Evolutionary conservation across 306 rosid genomes (phyloP), one percentile per base, ranked within the genome.

Genomic region (Trifolium subterraneum): DNA sequence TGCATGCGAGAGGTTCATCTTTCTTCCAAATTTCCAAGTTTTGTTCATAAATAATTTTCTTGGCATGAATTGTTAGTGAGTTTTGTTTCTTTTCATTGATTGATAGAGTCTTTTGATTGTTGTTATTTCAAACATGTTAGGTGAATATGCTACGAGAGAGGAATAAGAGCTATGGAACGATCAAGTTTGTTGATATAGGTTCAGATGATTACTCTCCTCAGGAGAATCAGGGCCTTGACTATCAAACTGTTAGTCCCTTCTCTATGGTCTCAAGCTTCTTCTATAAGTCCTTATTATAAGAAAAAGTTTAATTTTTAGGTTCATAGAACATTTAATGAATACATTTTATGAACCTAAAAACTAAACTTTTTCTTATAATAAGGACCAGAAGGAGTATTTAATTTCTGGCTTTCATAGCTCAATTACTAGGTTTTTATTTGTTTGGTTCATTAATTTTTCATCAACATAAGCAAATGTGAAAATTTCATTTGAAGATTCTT

Each of bases 1-100:
- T 92, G 99, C 78, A 91, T 94, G 99, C 89, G 93, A 54, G 99
- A 94, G 96, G 98, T 91, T 42, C 25, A 11, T 47, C 48, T 86
- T 75, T n/a, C 41, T 77, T 67, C 8, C 51, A 72, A 64, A 29
- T 29, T 29, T 29, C 33, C 6, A 29, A 18, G 8, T 19, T 62
- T 27, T 47, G 3, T 23, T 56, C 63, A 55, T 10, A 55, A 10
- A 10, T 10, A 22, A 62, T 78, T 41, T 1, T 25, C n/a, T 70
- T 29, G 45, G 14, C 48, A 3, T 4, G n/a, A 15, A 4, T 22
- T 20, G 16, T 23, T 56, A 56, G n/a, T 23, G 36, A 56, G 13
- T n/a, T n/a, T n/a, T n/a, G n/a, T n/a, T n/a, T n/a, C n/a, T n/a
- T n/a, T n/a, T n/a, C n/a, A n/a, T n/a, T n/a, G 1, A 33, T 69